Evolutionary conservation across 2,329 filamentous ascomycete species (phyloP).

Genomic region (Sclerotinia sclerotiorum): DNA sequence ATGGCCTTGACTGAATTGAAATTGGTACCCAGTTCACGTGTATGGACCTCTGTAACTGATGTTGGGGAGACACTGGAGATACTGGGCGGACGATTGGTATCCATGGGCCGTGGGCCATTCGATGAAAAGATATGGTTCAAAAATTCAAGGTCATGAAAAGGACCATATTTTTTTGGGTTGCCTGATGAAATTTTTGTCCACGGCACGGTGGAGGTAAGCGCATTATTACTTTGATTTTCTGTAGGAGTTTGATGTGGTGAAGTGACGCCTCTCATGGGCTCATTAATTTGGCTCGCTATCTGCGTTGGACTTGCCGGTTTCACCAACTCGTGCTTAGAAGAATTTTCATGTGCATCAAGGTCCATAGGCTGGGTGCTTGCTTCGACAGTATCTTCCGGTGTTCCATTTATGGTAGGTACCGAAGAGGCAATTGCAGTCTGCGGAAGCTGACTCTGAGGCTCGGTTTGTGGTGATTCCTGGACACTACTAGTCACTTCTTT

Average conservation of each 20-base stretch:
- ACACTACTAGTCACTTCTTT: neutral
- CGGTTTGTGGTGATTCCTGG: neutral
- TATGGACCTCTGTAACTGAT: neutral
- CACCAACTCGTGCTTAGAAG: no score
- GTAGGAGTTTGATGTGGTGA: neutral
- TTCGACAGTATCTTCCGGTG: neutral
- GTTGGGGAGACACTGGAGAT: constrained; percentile 1
- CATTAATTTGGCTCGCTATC: neutral
- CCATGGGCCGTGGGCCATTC: neutral
- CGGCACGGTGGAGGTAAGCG: no score
- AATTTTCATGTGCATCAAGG: neutral
- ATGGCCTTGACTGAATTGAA: neutral
- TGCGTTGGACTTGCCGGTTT: neutral
- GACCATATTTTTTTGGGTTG: neutral
- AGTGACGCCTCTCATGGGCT: neutral
- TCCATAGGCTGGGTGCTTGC: neutral
- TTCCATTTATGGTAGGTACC: neutral
- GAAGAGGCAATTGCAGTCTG: neutral
- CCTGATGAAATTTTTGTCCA: neutral
- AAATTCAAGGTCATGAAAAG: neutral
- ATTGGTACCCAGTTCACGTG: neutral
- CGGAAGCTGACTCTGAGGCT: neutral
- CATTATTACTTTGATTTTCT: neutral
- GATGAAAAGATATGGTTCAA: constrained; percentile 12
- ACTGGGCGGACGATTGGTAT: neutral